These are phyloP conservation scores for Hymenoscyphus linearis DNA, from an alignment of 2,329 filamentous ascomycete genomes.

Conservation along the genomic window DNA sequence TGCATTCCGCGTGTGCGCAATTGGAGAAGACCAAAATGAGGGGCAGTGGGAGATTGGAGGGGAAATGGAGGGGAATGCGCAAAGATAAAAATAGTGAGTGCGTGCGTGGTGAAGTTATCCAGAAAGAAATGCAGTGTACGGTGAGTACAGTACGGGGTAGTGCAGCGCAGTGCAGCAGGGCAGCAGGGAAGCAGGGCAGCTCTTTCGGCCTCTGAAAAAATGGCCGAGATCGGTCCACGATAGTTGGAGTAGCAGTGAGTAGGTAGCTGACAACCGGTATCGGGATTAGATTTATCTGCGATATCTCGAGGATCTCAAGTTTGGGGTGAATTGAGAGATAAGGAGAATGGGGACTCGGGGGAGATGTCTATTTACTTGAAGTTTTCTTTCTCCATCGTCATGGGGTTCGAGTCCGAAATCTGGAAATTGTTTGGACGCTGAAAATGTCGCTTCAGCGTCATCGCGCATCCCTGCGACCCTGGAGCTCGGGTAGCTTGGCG, in stretches of 20 bases:
- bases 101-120: not conserved
- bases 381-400: not conserved
- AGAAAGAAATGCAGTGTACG: not conserved
- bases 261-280: not conserved
- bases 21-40: not conserved
- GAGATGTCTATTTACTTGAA: not conserved
- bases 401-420: not conserved
- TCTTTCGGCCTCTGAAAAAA: not conserved
- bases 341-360: not conserved
- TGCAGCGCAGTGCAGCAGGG: too few relatives aligned
- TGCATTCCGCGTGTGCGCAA: conserved; percentile 23
- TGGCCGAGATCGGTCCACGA: not conserved
- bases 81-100: not conserved
- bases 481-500: not conserved
- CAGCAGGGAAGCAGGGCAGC: too few relatives aligned
- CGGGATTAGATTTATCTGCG: not conserved
- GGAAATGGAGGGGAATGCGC: conserved; percentile 2
- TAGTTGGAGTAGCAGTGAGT: too few relatives aligned
- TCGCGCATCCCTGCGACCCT: conserved; percentile 9
- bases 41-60: not conserved
- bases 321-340: not conserved
- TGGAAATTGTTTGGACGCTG: not conserved
- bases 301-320: not conserved
- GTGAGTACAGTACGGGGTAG: not conserved
- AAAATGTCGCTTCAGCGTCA: conserved; percentile 4